These are phyloP conservation scores for Tulasnella sp. DNA, from an alignment of 768 basidiomycete genomes.

Conservation along the genomic window DNA sequence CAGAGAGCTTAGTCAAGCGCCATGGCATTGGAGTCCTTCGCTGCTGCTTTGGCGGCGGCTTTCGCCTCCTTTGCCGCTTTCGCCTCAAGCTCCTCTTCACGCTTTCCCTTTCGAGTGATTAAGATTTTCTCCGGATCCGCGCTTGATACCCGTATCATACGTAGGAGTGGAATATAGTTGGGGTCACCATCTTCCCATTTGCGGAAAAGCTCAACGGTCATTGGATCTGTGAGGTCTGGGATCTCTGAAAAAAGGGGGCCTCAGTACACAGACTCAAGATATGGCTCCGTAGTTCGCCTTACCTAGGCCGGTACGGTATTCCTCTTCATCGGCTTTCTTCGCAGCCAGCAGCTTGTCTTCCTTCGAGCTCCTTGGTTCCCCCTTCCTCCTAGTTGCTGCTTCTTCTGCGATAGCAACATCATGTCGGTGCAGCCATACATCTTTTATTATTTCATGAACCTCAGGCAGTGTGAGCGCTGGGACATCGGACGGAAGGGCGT, in stretches of 20 bases:
- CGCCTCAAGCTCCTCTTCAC: conserved; percentile 15
- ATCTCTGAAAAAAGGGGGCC: conserved; percentile 57
- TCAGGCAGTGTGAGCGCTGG: conserved; percentile 63
- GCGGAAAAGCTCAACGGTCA: conserved; percentile 71
- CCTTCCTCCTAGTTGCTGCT: conserved; percentile 63
- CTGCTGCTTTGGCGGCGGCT: background rate
- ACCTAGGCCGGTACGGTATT: conserved; percentile 84
- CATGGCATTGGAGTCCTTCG: conserved; percentile 5
- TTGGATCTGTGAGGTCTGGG: conserved; percentile 73
- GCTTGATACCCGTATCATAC: conserved; percentile 76
- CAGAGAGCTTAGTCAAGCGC: background rate
- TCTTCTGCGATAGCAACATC: conserved; percentile 69
- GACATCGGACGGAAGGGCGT: conserved; percentile 64
- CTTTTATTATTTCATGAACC: conserved; percentile 64
- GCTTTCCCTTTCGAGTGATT: conserved; percentile 1
- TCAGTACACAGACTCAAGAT: background rate
- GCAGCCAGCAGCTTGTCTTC: conserved; percentile 71
- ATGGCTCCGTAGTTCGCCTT: conserved; percentile 41
- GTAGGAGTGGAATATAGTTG: conserved; percentile 69
- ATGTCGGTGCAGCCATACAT: conserved; percentile 74
- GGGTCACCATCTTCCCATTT: conserved; percentile 78
- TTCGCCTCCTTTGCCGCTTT: conserved; percentile 13
- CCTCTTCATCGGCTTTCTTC: conserved; percentile 67
- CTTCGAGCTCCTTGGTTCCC: conserved; percentile 71
- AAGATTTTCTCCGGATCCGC: conserved; percentile 45